Evolutionary conservation across 305 asterid species (phyloP), one percentile per base, ranked within the genome.

Genomic region (Ruellia speciosa): DNA sequence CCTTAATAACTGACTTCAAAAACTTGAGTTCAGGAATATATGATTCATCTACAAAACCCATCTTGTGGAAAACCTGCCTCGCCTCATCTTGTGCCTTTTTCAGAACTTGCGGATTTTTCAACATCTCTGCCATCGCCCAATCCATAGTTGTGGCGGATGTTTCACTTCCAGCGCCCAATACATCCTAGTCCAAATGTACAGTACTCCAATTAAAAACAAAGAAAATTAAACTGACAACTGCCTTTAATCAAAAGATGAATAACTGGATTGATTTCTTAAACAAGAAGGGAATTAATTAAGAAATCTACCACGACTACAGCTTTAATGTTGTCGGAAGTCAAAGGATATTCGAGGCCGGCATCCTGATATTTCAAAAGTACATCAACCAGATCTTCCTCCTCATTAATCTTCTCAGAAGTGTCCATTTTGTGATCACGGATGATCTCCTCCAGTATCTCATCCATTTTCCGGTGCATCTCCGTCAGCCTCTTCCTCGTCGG

Each of bases 121-220:
- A 13, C 43, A 54, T 24, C 9, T 54, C 59, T 6, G 59, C 16
- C 59, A 54, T 54, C 59, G 59, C 18, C 59, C 59, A 54, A 14
- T 20, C 59, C 14, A 54, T 28, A 6, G 41, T 33, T 2, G 43
- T 14, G 2, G 59, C 19, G 0, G 59, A 24, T 5, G 59, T 54
- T 5, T 54, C 59, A 14, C 33, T 54, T 20, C 59, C 59, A 15
- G 40, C 59, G 28, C 15, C 15, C 16, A 54, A 54, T 1, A 54
- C 41, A 16, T 54, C 59, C 59, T 54, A 4, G 20, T 19, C 4
- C 4, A 18, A 3, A n/a, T 10, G 54, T 3, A 9, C 3, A 49
- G 12, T 2, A 10, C 12, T 4, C 12, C 5, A 4, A 16, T 15
- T 5, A 49, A 4, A 10, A 10, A 18, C 4, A 5, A 3, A 5